Conservation (phyloP, 2,329 filamentous ascomycete genomes). For the Alternaria solani region DNA sequence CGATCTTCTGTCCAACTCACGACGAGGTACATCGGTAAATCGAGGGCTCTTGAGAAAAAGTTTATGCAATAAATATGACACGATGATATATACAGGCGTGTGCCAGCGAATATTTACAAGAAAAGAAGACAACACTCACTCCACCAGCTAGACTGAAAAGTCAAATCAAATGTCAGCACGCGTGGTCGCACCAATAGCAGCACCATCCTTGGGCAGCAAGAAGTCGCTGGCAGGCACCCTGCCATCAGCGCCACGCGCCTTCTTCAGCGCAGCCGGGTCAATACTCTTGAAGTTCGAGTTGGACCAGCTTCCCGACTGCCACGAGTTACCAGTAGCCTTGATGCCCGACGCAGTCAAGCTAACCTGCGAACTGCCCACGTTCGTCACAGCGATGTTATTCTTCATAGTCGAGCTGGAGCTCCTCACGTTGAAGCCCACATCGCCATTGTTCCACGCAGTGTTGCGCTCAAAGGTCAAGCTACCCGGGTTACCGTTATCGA, state of each 20-base stretch:
- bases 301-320: slow-evolving; percentile 53
- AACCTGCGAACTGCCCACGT: slow-evolving; percentile 29
- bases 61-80: neutral
- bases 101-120: neutral
- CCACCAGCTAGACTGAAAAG: neutral
- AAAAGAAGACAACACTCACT: neutral
- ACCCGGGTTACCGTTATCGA: slow-evolving; percentile 57
- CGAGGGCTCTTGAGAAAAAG: neutral
- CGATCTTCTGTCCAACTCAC: neutral
- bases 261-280: slow-evolving; percentile 46
- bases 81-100: neutral
- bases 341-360: slow-evolving; percentile 21
- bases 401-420: slow-evolving; percentile 49
- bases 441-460: slow-evolving; percentile 58
- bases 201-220: slow-evolving; percentile 50
- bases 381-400: slow-evolving; percentile 53
- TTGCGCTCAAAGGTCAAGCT: slow-evolving; percentile 53
- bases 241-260: slow-evolving; percentile 48
- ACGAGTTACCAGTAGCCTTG: slow-evolving; percentile 53
- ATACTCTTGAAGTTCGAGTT: slow-evolving; percentile 53
- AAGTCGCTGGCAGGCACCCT: slow-evolving; percentile 55
- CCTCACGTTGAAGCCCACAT: slow-evolving; percentile 52
- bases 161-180: slow-evolving; percentile 12
- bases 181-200: slow-evolving; percentile 54
- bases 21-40: neutral